These are phyloP conservation scores for Xeromyces bisporus DNA, from an alignment of 495 filamentous ascomycete species.

Conservation along the genomic window DNA sequence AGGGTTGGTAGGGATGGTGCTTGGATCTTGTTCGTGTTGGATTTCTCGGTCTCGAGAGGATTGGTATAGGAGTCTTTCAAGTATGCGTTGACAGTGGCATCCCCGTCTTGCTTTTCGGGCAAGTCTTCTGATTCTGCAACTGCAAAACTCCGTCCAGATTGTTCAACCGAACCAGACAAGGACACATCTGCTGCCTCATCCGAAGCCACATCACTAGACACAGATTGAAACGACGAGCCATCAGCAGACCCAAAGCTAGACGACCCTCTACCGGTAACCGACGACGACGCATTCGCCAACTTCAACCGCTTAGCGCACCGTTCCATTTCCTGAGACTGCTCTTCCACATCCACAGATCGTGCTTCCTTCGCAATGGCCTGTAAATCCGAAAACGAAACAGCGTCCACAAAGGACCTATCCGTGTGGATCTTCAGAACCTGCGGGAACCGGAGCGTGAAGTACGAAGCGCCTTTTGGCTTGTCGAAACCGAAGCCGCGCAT, in stretches of 20 bases:
- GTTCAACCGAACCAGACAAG: no score
- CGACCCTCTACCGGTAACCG: conserved; percentile 15
- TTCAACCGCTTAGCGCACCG: conserved; percentile 40
- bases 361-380: conserved; percentile 36
- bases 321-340: conserved; percentile 33
- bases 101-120: no score
- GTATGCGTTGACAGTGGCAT: no score
- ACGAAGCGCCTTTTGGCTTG: conserved; percentile 37
- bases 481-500: conserved; percentile 48
- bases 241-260: conserved; percentile 2
- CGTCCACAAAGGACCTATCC: conserved; percentile 39
- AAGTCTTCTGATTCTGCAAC: no score
- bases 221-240: conserved; percentile 2
- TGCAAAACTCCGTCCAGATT: no score
- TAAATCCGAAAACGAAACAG: conserved; percentile 37
- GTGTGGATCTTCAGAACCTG: conserved; percentile 43
- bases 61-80: no score
- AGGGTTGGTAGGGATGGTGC: no score
- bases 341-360: conserved; percentile 18
- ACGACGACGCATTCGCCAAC: conserved; percentile 17
- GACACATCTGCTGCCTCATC: no score
- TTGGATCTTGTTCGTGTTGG: no score
- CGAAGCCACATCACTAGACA: no score
- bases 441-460: conserved; percentile 47
- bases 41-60: no score